Evolutionary conservation across 768 basidiomycete genomes (phyloP).

Genomic region (Mycena pura): DNA sequence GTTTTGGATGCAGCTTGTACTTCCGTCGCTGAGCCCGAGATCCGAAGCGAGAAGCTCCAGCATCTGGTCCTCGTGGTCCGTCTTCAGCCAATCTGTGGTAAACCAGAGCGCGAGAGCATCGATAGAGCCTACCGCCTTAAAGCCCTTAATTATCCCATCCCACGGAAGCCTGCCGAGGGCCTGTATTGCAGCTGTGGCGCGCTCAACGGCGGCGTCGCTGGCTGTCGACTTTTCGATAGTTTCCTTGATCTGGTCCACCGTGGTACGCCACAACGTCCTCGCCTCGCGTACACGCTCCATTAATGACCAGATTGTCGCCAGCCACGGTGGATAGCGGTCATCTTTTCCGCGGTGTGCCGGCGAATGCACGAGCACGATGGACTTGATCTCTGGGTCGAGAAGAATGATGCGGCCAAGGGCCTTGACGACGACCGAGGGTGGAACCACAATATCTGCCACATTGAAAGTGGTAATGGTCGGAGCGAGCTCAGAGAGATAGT

Average conservation of each 20-base stretch:
- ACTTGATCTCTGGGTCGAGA: too few species aligned
- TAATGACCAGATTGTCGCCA: constrained; percentile 2
- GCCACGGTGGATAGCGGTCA: not conserved
- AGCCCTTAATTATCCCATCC: constrained; percentile 1
- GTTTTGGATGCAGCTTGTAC: not conserved
- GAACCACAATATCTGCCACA: not conserved
- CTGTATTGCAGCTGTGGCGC: not conserved
- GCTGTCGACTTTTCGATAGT: not conserved
- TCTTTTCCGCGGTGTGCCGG: not conserved
- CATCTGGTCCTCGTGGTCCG: constrained; percentile 12
- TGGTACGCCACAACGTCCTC: not conserved
- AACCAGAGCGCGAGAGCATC: constrained; percentile 8
- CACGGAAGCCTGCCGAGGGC: not conserved
- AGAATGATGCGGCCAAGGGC: not conserved
- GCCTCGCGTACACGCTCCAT: not conserved
- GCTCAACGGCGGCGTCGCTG: not conserved
- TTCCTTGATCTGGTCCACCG: not conserved
- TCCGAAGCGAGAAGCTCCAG: constrained; percentile 8
- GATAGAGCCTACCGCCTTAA: not conserved
- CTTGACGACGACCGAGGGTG: constrained; percentile 8
- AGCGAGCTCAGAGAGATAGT: constrained; percentile 2
- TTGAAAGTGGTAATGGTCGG: constrained; percentile 6
- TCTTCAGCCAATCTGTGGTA: constrained; percentile 10
- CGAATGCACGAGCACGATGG: too few species aligned
- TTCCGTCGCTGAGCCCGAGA: constrained; percentile 3